Evolutionary conservation across 306 rosid species (phyloP), one percentile per base, ranked within the genome.

Genomic region (Argentina anserina): DNA sequence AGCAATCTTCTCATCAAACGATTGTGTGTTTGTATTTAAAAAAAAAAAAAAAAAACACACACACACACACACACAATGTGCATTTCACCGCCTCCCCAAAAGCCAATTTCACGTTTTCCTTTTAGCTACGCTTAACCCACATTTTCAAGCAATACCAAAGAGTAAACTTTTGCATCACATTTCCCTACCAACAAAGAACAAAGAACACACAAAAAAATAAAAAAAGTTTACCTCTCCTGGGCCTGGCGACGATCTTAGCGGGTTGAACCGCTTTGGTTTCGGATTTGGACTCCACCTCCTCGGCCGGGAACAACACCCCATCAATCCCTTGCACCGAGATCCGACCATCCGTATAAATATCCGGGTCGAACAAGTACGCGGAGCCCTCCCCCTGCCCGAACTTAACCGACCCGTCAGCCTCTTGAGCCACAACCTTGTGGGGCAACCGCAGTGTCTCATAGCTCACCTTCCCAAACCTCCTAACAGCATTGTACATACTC

Each of bases 251-350:
- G 17, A 74, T 89, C 77, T 86, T 89, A 17, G 83, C 85, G 75
- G 91, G 89, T 66, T 77, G 89, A 83, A 73, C 89, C 68, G 67
- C 73, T 18, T 79, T 82, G 62, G 69, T 65, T 46, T 56, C 65
- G 39, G 72, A 45, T 63, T 83, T 73, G n/a, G 78, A 64, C 62
- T 56, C 10, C 91, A 87, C 92, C 71, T 78, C 85, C 65, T 86
- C 87, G 0, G 47, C 62, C 2, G 95, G 99, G 67, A 89, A 81
- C 36, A 94, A 87, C 55, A 94, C 97, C 18, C 89, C 87, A 72
- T 94, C 99, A 49, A 94, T 87, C 10, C 99, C 99, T 81, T 91
- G 99, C 15, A 94, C 99, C 7, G 99, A 94, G 69, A 94, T 94
- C 76, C 99, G 74, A 0, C 99, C 97, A 52, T 94, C 97, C 4